phyloP scores from a whole-genome alignment of 495 filamentous ascomycete species.

The Aspergillus asperescens region DNA sequence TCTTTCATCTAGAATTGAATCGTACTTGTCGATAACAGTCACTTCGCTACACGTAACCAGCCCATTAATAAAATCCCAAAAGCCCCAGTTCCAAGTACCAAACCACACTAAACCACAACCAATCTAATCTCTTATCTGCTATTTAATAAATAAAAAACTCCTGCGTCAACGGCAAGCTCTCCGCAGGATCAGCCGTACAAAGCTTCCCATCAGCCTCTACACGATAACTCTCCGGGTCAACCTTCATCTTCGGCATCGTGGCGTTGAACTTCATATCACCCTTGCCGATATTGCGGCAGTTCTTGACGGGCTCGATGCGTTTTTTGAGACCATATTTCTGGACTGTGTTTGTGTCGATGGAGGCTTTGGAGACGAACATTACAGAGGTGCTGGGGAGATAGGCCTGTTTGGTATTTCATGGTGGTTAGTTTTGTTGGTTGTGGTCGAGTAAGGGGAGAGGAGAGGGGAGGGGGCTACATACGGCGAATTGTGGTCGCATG shows the following conservation, averaged over 20 bases:
- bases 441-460: not conserved
- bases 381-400: slow-evolving; percentile 68
- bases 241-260: slow-evolving; percentile 81
- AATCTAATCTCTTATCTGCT: no score
- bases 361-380: slow-evolving; percentile 76
- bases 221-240: slow-evolving; percentile 86
- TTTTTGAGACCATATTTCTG: slow-evolving; percentile 69
- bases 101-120: no score
- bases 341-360: slow-evolving; percentile 60
- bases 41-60: no score
- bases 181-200: slow-evolving; percentile 71
- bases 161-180: slow-evolving; percentile 73
- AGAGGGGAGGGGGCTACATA: slow-evolving; percentile 24
- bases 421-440: not conserved
- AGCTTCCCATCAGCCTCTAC: slow-evolving; percentile 82
- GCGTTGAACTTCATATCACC: slow-evolving; percentile 94
- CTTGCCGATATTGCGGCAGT: slow-evolving; percentile 78
- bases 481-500: slow-evolving; percentile 81
- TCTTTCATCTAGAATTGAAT: no score
- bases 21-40: no score
- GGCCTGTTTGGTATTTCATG: slow-evolving; percentile 27
- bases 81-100: no score
- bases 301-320: slow-evolving; percentile 72
- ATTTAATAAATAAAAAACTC: slow-evolving; percentile 24
- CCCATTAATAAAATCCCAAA: no score